Base-by-base conservation (phyloP, 768 basidiomycete species). In the Chalciporus pseudorubinellus region DNA sequence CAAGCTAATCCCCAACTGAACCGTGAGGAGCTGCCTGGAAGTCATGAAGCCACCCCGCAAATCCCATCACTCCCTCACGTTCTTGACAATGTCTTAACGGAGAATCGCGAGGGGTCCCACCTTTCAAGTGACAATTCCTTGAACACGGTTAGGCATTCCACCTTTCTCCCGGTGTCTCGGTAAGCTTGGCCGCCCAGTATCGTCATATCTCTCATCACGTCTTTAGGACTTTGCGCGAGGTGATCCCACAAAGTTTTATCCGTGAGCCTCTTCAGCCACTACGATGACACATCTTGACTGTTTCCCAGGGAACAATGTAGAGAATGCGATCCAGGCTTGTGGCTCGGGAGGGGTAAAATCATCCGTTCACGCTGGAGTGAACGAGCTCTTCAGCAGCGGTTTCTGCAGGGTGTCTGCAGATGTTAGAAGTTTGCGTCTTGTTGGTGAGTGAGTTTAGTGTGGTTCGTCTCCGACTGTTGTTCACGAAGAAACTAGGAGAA, bases 391-490 rank as follows among this genome's bases (percentile, higher is more conserved):
- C n/a, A 75, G 86, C 52, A 85, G 87, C 52, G 83, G 85, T 3
- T 91, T 89, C 61, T 89, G 87, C 61, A 87, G 89, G 64, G 71
- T 85, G 16, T 83, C 81, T 41, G 86, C 84, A 3, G 70, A 75
- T 39, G 74, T 72, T 10, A 78, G 77, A 6, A 79, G 85, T 60
- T 69, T 89, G 46, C 74, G 68, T 28, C 67, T 76, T 31, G 72
- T 82, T 39, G 87, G 85, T 81, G 53, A 44, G 85, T 81, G 53
- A 44, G 76, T 57, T 33, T 41, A 19, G 20, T 19, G 39, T n/a
- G 31, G 11, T 14, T 20, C 38, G 41, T 12, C 44, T 28, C 33
- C 20, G 46, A 42, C 6, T 54, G 40, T 53, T n/a, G 52, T 21
- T 39, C 34, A 33, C 49, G 56, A 42, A 47, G 33, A 42, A 47